A percentile compares a stretch with the other conserved stretches of the same genome.
Evolutionary conservation across 192 early-diverging fungal genomes (phyloP).

Genomic region (Backusella australiensis): DNA sequence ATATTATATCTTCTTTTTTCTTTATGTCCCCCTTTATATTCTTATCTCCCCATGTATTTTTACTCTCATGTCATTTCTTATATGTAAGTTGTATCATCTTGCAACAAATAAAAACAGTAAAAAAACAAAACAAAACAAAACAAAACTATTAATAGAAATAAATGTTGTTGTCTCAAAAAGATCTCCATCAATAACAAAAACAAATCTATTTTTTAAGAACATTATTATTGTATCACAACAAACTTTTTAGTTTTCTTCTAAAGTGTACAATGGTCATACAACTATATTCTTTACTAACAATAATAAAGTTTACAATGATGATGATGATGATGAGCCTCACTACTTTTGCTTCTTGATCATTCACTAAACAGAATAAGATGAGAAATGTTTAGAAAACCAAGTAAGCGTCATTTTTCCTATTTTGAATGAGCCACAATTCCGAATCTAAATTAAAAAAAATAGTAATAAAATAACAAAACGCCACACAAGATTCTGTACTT

Average conservation of each 20-base stretch:
- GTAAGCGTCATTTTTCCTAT: neutral
- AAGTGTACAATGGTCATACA: neutral
- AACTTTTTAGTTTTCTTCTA: neutral
- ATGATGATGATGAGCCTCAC: no score
- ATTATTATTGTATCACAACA: neutral
- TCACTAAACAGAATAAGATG: no score
- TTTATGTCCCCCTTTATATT: neutral
- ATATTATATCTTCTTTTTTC: neutral
- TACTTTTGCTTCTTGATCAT: no score
- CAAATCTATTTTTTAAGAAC: neutral
- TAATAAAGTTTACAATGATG: neutral
- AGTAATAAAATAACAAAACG: neutral
- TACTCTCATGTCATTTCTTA: conserved; percentile 1
- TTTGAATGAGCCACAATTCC: neutral
- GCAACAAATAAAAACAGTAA: neutral
- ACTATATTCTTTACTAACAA: neutral
- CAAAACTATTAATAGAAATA: neutral
- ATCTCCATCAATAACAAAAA: neutral
- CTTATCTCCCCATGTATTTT: neutral
- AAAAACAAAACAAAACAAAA: neutral
- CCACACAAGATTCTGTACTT: neutral
- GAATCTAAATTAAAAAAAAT: neutral
- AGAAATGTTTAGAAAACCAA: no score
- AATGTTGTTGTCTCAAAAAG: neutral
- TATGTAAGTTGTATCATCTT: neutral